Evolutionary conservation across 768 basidiomycete species (phyloP), one percentile per base, ranked within the genome.

Genomic region (Termitomyces sp.): DNA sequence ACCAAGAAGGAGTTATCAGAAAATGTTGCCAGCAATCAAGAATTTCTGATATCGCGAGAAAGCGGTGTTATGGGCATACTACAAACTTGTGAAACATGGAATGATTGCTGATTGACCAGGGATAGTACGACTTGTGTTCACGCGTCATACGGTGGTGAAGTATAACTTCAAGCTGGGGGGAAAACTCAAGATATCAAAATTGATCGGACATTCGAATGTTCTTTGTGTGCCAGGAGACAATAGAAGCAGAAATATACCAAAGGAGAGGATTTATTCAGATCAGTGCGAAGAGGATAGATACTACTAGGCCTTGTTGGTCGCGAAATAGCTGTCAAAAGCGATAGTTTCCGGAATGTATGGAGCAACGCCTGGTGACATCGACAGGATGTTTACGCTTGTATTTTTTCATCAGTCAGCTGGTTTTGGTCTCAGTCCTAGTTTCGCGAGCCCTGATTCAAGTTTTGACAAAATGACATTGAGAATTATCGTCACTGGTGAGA

Each of bases 401-500:
- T 46, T 46, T 46, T 27, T 10, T 46, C 9, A 29, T 13, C 24
- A 44, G 10, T 41, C 26, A 31, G 18, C 39, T 31, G 32, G 18
- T 41, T 9, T 12, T 14, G 34, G 4, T 13, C 34, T 0, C 10
- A 34, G 18, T 20, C 41, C 20, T 5, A 0, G 22, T 43, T 26
- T n/a, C 43, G 16, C 26, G 4, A 18, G 3, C 13, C 8, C 37
- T 5, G 4, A 18, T 6, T 36, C 37, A n/a, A 39, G 37, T n/a
- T 39, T 12, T 36, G 20, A n/a, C 26, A 12, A 16, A 20, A 62
- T 65, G 57, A 66, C 66, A 55, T 72, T 80, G 76, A 85, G 75
- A 60, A 72, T 86, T 26, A 70, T 85, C 18, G 68, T 87, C 53
- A 87, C 86, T 73, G 86, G 86, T 77, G 67, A 64, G 69, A 42